phyloP scores from a whole-genome alignment of 805 yeast genomes.

The Cyberlindnera subsufficiens region DNA sequence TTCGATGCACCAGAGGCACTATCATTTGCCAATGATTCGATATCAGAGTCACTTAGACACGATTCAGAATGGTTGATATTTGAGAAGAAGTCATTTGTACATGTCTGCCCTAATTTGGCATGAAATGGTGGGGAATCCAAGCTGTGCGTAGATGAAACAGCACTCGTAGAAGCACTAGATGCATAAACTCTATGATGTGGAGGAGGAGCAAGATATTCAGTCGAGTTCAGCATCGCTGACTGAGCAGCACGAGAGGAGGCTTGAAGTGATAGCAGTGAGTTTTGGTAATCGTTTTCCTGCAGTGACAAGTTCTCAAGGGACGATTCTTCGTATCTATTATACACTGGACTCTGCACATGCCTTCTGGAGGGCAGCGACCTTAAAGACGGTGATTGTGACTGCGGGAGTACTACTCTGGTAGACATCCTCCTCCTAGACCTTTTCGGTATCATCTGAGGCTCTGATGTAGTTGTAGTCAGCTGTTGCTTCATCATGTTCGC shows the following conservation, averaged over 20 bases:
- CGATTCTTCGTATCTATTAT: constrained; percentile 1
- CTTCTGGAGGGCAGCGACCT: constrained; percentile 1
- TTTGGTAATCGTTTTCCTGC: constrained; percentile 9
- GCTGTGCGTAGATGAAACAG: constrained; percentile 15
- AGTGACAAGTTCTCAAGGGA: constrained; percentile 6
- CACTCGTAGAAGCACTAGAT: constrained; percentile 11
- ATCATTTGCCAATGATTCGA: constrained; percentile 6
- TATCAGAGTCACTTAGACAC: constrained; percentile 3
- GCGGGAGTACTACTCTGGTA: not conserved
- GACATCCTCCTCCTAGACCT: not conserved
- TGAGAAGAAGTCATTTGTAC: constrained; percentile 6
- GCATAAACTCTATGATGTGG: constrained; percentile 2
- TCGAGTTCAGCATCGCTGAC: constrained; percentile 6
- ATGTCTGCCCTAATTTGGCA: constrained; percentile 6
- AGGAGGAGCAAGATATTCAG: constrained; percentile 10
- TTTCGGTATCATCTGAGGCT: not conserved
- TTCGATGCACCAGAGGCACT: too few species aligned
- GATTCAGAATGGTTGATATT: constrained; percentile 3
- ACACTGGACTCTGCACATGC: constrained; percentile 1
- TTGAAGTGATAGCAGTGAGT: not conserved
- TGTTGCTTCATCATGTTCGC: constrained; percentile 1
- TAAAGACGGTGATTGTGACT: constrained; percentile 1
- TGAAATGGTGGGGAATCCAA: constrained; percentile 15
- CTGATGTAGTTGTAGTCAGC: not conserved
- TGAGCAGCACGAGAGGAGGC: constrained; percentile 11